Evolutionary conservation across 2,329 filamentous ascomycete species (phyloP), one percentile per base, ranked within the genome.

Genomic region (Fusarium camptoceras): DNA sequence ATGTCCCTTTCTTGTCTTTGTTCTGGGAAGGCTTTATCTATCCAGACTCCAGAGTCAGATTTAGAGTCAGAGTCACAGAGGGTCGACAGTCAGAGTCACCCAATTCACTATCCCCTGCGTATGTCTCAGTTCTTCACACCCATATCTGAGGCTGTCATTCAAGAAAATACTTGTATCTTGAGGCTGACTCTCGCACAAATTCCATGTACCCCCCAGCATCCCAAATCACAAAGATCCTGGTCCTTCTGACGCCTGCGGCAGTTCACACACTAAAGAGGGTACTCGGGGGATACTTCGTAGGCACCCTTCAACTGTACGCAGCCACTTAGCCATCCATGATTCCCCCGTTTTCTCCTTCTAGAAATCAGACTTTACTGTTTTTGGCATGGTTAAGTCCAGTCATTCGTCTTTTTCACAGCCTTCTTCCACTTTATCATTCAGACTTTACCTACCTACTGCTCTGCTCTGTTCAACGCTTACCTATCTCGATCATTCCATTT

Each of bases 181-280:
- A 66, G 67, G 55, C 57, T 68, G 31, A 56, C 48, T 56, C n/a
- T 44, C 53, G 48, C 66, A 54, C 24, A 70, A 41, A 53, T 55
- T 50, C 28, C 28, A 59, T 64, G 67, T 64, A 54, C 50, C 46
- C 54, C 53, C 43, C 62, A 41, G 39, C 31, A 51, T 42, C 30
- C 54, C 34, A 11, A 37, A 37, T 20, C 22, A 14, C n/a, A 50
- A 30, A 50, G 28, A 66, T 44, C 63, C 63, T 18, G 60, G 61
- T 55, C 61, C 66, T 54, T 71, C 67, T 64, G 54, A 64, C 57
- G 54, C 57, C 67, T 68, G 62, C 67, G 67, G 68, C 67, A 70
- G 67, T 70, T 70, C 51, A 48, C 22, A 58, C 68, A 39, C 67
- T 64, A 70, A 64, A 68, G 37, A 68, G 50, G 47, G 34, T 70